A percentile compares a stretch with the other conserved stretches of the same genome.
These are phyloP conservation scores for Cymbopogon citratus DNA, from an alignment of 176 grass and related monocot species.

Conservation along the genomic window DNA sequence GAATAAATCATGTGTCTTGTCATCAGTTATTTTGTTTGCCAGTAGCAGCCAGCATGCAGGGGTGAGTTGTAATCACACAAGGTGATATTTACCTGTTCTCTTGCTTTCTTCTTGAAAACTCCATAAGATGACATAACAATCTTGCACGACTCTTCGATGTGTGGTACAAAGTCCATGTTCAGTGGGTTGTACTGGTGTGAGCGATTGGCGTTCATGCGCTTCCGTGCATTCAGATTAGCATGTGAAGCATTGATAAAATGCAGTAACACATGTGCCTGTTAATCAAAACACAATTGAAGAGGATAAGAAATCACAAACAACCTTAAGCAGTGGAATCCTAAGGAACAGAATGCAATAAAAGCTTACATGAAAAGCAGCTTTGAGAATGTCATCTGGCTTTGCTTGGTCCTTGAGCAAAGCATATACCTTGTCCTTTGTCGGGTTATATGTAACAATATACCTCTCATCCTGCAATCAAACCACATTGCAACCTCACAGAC, in stretches of 20 bases:
- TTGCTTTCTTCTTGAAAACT: constrained; percentile 84
- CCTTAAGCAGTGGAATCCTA: neutral
- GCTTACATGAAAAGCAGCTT: constrained; percentile 95
- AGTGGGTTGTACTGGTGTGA: constrained; percentile 39
- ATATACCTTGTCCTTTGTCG: constrained; percentile 93
- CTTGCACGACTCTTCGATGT: constrained; percentile 91
- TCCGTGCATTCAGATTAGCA: constrained; percentile 47
- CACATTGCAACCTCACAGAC: neutral
- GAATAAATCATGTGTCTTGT: neutral
- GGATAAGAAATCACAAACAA: constrained; percentile 16
- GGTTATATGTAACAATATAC: constrained; percentile 94
- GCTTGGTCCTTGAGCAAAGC: constrained; percentile 98
- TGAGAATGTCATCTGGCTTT: constrained; percentile 91
- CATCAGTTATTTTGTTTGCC: neutral
- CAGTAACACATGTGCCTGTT: constrained; percentile 89
- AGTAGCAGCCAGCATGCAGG: neutral
- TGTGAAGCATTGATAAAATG: constrained; percentile 86
- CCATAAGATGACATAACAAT: constrained; percentile 84
- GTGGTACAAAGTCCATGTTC: constrained; percentile 66
- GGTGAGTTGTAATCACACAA: neutral
- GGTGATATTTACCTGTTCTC: constrained; percentile 67
- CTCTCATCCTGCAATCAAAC: constrained; percentile 65
- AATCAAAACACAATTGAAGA: neutral
- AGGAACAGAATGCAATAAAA: neutral
- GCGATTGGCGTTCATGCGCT: constrained; percentile 41